Evolutionary conservation across 768 basidiomycete genomes (phyloP).

Genomic region (Lactarius tabidus): DNA sequence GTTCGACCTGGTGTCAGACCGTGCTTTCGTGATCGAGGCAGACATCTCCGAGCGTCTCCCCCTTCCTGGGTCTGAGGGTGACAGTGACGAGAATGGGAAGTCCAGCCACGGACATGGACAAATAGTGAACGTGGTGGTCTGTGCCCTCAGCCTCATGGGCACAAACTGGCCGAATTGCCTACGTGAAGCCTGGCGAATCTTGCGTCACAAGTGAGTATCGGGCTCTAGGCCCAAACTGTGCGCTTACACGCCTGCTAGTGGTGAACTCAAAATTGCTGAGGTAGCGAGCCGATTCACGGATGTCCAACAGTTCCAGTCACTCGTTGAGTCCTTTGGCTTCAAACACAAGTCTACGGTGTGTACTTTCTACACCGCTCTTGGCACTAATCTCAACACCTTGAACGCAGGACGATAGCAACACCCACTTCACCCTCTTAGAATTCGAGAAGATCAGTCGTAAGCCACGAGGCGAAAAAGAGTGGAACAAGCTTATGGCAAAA

Average conservation of each 20-base stretch:
- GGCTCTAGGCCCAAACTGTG: neutral
- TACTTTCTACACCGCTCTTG: neutral
- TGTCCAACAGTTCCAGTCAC: conserved; percentile 58
- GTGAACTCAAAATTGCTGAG: conserved; percentile 83
- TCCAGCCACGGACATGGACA: conserved; percentile 54
- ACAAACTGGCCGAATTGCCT: conserved; percentile 93
- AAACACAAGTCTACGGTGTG: conserved; percentile 62
- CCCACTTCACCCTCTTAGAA: conserved; percentile 82
- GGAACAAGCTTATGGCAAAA: conserved; percentile 49
- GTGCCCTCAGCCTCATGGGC: conserved; percentile 94
- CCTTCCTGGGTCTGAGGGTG: conserved; percentile 69
- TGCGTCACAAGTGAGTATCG: conserved; percentile 70
- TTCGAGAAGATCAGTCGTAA: conserved; percentile 59
- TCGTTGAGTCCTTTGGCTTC: conserved; percentile 72
- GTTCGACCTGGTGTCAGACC: conserved; percentile 76
- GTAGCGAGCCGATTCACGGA: conserved; percentile 80
- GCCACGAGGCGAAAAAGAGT: conserved; percentile 52
- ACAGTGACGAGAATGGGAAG: conserved; percentile 35
- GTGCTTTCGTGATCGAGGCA: conserved; percentile 77
- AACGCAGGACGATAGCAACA: conserved; percentile 70
- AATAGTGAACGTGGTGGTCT: conserved; percentile 87
- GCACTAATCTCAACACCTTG: conserved; percentile 1
- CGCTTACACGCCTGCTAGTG: conserved; percentile 40
- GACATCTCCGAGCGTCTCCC: conserved; percentile 82
- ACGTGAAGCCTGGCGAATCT: conserved; percentile 83